Evolutionary conservation across 1,284 basidiomycete genomes (phyloP).

Genomic region (Coriolopsis trogii): DNA sequence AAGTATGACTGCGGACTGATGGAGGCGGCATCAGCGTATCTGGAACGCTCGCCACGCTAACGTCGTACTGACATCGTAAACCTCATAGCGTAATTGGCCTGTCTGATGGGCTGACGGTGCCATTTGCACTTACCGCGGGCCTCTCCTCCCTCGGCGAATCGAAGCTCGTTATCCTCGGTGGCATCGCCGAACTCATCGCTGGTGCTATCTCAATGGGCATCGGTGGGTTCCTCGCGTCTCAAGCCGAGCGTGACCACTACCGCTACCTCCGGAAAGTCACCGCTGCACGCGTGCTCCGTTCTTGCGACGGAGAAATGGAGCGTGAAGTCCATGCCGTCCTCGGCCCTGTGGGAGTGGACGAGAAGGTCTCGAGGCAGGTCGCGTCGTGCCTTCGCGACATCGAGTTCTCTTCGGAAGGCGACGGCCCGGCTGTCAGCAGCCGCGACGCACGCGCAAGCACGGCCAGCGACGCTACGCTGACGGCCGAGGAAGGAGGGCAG

Average conservation of each 20-base stretch:
- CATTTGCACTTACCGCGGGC: constrained; percentile 89
- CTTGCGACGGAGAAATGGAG: constrained; percentile 94
- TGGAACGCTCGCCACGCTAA: no score
- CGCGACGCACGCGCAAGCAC: constrained; percentile 25
- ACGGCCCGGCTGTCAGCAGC: constrained; percentile 18
- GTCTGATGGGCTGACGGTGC: constrained; percentile 94
- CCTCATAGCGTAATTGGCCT: constrained; percentile 88
- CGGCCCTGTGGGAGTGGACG: constrained; percentile 87
- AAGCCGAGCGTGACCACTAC: constrained; percentile 95
- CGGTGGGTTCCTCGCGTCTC: constrained; percentile 95
- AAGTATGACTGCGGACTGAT: neutral
- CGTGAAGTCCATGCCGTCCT: constrained; percentile 91
- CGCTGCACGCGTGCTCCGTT: constrained; percentile 80
- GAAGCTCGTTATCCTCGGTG: constrained; percentile 87
- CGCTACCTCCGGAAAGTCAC: constrained; percentile 80
- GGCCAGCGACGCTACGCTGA: constrained; percentile 42
- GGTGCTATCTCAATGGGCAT: constrained; percentile 98
- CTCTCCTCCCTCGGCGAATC: constrained; percentile 91
- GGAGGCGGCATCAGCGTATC: no score
- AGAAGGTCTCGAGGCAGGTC: constrained; percentile 78
- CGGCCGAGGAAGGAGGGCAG: constrained; percentile 40
- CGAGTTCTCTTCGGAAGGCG: constrained; percentile 48
- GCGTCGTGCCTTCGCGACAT: constrained; percentile 73
- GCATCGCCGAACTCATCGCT: constrained; percentile 90
- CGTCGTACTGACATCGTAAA: constrained; percentile 6